Evolutionary conservation across 208 protist genomes (phyloP).

Genomic region (Acanthamoeba culbertsoni): DNA sequence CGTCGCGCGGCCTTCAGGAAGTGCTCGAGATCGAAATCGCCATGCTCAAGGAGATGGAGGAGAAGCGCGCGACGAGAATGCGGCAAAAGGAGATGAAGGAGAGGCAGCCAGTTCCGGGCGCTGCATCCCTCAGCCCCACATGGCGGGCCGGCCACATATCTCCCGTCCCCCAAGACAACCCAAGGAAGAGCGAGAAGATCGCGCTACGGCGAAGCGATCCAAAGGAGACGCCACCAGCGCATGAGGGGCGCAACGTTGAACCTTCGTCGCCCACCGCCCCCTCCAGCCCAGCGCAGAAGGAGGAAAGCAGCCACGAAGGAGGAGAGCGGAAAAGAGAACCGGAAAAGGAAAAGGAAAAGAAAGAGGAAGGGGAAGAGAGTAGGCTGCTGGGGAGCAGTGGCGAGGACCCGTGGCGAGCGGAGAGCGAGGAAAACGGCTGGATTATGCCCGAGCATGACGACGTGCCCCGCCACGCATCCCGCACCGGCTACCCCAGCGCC

Average conservation of each 20-base stretch:
- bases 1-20: not conserved
- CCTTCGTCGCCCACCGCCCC: no score
- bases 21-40: not conserved
- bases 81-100: not conserved
- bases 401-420: not conserved
- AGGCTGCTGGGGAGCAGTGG: not conserved
- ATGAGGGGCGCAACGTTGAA: no score
- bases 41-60: not conserved
- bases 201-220: not conserved
- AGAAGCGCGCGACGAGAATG: not conserved
- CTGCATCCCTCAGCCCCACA: not conserved
- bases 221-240: not conserved
- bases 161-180: no score
- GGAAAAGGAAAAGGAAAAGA: no score
- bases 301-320: no score
- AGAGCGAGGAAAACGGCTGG: not conserved
- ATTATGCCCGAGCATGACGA: not conserved
- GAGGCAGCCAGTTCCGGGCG: not conserved
- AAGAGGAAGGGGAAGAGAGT: not conserved
- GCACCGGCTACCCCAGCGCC: not conserved
- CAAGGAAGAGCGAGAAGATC: no score
- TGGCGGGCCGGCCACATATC: not conserved
- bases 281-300: no score
- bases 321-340: no score
- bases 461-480: not conserved